Evolutionary conservation across 805 yeast genomes (phyloP).

Genomic region (Naumovozyma castellii): DNA sequence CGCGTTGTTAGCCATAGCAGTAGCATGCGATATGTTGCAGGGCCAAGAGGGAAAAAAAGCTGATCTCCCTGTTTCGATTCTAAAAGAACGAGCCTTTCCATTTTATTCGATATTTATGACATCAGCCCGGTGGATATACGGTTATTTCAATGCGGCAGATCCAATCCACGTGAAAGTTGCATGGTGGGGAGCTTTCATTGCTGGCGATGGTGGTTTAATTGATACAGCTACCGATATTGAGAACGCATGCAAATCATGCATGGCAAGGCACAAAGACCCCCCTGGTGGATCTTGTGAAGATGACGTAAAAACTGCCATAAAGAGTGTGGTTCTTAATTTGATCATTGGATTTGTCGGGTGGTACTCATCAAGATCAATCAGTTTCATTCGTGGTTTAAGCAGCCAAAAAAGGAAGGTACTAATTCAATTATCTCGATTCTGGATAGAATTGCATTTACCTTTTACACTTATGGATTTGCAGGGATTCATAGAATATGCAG

Average conservation of each 20-base stretch:
- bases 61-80: background rate
- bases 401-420: background rate
- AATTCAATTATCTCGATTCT: background rate
- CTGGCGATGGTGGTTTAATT: slow-evolving; percentile 2
- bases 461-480: background rate
- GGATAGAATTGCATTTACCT: background rate
- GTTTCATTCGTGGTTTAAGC: background rate
- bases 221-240: background rate
- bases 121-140: background rate
- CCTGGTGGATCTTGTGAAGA: background rate
- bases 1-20: background rate
- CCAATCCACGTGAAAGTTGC: slow-evolving; percentile 2
- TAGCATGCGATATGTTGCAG: background rate
- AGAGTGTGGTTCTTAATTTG: background rate
- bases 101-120: background rate
- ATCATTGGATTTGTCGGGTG: background rate
- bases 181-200: slow-evolving; percentile 3
- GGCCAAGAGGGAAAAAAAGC: background rate
- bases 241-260: background rate
- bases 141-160: background rate
- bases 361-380: background rate
- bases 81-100: slow-evolving; percentile 1
- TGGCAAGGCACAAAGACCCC: background rate
- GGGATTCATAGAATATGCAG: background rate
- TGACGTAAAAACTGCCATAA: background rate